A percentile compares a stretch with the other conserved stretches of the same genome.
phyloP scores from a whole-genome alignment of 805 yeast species.

The Maudiozyma turicensis region DNA sequence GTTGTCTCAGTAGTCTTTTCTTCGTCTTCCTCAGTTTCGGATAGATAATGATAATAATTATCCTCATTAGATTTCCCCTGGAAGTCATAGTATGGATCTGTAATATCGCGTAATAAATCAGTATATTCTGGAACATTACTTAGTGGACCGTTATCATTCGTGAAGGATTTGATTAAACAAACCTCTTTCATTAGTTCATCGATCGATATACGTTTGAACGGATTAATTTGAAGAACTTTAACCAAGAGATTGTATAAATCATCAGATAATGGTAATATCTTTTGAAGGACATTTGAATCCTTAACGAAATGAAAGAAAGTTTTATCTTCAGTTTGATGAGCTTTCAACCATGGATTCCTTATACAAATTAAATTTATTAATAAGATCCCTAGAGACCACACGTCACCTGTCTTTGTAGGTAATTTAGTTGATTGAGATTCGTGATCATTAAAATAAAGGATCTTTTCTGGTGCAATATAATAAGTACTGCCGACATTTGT shows the following conservation, averaged over 20 bases:
- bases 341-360: conserved; percentile 87
- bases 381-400: conserved; percentile 81
- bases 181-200: conserved; percentile 14
- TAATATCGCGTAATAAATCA: not conserved
- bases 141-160: conserved; percentile 18
- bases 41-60: not conserved
- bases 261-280: conserved; percentile 64
- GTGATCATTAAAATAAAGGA: conserved; percentile 17
- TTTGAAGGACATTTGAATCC: conserved; percentile 45
- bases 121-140: conserved; percentile 12
- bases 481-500: conserved; percentile 81
- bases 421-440: conserved; percentile 4
- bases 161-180: conserved; percentile 17
- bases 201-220: conserved; percentile 25
- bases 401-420: conserved; percentile 71
- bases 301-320: conserved; percentile 57
- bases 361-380: conserved; percentile 72
- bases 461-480: conserved; percentile 88
- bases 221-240: conserved; percentile 27
- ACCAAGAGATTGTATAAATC: conserved; percentile 47
- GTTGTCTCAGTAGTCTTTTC: not conserved
- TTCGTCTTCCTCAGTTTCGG: not conserved
- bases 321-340: conserved; percentile 48
- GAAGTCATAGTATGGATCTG: not conserved
- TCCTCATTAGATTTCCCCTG: not conserved